These are phyloP conservation scores for Phylloporus sp. DNA, from an alignment of 768 basidiomycete species.

Conservation along the genomic window DNA sequence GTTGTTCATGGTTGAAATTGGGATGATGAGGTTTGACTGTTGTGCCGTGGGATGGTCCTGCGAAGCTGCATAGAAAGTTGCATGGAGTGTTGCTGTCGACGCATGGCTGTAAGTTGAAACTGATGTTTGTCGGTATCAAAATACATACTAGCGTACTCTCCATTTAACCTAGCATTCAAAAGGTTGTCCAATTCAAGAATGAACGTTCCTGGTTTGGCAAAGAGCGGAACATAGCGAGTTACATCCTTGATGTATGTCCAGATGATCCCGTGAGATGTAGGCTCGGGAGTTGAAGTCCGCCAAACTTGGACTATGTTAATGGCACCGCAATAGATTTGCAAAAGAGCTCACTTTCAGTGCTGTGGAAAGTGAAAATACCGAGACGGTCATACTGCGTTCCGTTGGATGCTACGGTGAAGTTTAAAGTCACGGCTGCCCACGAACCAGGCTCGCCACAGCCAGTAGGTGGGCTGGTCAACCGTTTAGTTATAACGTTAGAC, in stretches of 20 bases:
- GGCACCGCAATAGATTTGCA: background rate
- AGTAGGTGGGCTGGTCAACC: conserved; percentile 53
- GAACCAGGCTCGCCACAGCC: conserved; percentile 67
- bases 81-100: conserved; percentile 55
- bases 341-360: conserved; percentile 63
- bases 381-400: conserved; percentile 76
- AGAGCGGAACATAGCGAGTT: conserved; percentile 67
- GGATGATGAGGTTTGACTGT: conserved; percentile 62
- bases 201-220: conserved; percentile 62
- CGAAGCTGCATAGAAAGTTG: conserved; percentile 69
- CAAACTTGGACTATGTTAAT: conserved; percentile 45
- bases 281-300: conserved; percentile 80
- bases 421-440: conserved; percentile 73
- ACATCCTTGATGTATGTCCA: conserved; percentile 80
- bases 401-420: conserved; percentile 74
- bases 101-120: background rate
- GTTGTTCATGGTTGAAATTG: conserved; percentile 62
- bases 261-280: conserved; percentile 64
- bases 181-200: conserved; percentile 74
- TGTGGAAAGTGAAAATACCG: conserved; percentile 69
- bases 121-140: background rate
- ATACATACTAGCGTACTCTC: conserved; percentile 63
- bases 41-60: conserved; percentile 51
- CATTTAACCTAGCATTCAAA: conserved; percentile 52
- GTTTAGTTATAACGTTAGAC: background rate